These are phyloP conservation scores for Fusarium haematococcum DNA, from an alignment of 2,329 filamentous ascomycete species.

Conservation along the genomic window DNA sequence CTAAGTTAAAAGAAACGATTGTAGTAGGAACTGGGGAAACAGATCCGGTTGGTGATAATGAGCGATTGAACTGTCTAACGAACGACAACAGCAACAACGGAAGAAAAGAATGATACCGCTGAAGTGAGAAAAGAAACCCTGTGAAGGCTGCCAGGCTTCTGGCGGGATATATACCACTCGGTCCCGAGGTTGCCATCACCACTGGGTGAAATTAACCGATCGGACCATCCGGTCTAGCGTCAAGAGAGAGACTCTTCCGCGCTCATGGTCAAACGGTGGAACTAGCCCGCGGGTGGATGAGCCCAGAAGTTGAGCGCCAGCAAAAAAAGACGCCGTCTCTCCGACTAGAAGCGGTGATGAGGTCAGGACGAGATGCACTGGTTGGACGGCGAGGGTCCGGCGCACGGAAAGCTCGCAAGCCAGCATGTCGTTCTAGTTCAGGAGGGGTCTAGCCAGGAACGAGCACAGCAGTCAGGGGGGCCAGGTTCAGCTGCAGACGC, in stretches of 20 bases:
- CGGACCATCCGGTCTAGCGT: background rate
- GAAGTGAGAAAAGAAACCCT: background rate
- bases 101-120: conserved; percentile 30
- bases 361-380: background rate
- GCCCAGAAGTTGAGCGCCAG: conserved; percentile 6
- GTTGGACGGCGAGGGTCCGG: background rate
- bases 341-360: background rate
- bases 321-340: background rate
- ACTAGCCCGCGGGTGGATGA: background rate
- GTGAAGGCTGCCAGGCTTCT: background rate
- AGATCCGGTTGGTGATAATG: background rate
- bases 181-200: background rate
- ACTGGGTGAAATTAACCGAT: conserved; percentile 14
- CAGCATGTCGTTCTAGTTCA: conserved; percentile 3
- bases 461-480: conserved; percentile 1
- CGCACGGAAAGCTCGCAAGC: background rate
- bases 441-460: conserved; percentile 3
- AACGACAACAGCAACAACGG: conserved; percentile 31
- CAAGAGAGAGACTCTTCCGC: background rate
- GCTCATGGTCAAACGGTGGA: conserved; percentile 3
- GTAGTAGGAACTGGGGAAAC: conserved; percentile 2
- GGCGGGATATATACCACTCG: conserved; percentile 19
- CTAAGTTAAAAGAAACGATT: conserved; percentile 21
- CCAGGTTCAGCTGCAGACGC: conserved; percentile 2
- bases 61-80: conserved; percentile 31